A percentile compares a stretch with the other conserved stretches of the same genome.
phyloP scores from a whole-genome alignment of 306 rosid genomes.

The Psophocarpus tetragonolobus region DNA sequence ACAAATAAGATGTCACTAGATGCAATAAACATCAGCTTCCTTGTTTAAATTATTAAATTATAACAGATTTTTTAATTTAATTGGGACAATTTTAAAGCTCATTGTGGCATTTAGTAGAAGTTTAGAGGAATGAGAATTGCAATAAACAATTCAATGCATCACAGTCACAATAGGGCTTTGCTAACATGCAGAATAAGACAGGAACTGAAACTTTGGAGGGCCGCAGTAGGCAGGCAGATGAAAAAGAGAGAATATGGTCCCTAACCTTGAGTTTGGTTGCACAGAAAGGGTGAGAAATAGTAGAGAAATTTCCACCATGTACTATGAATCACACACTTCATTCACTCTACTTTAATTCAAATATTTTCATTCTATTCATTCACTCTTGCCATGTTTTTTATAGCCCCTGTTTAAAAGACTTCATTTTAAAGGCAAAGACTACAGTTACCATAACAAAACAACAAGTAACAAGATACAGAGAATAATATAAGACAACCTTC shows the following conservation, averaged over 20 bases:
- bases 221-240: background rate
- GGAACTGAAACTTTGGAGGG: background rate
- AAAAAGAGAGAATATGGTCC: background rate
- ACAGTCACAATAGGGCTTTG: background rate
- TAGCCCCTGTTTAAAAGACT: background rate
- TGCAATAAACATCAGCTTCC: constrained; percentile 16
- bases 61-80: constrained; percentile 9
- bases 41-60: background rate
- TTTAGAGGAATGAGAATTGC: constrained; percentile 5
- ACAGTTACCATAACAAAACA: background rate
- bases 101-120: background rate
- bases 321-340: no score
- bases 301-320: no score
- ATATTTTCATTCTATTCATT: no score
- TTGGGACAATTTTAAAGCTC: background rate
- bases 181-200: background rate
- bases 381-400: background rate
- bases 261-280: no score
- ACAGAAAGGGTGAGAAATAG: no score
- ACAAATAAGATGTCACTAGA: background rate
- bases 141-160: background rate
- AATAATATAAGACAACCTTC: constrained; percentile 4
- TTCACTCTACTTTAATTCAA: no score
- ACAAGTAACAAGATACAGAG: background rate
- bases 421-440: constrained; percentile 21